Conservation (phyloP, 805 yeast species). For the Priceomyces melissophilus region DNA sequence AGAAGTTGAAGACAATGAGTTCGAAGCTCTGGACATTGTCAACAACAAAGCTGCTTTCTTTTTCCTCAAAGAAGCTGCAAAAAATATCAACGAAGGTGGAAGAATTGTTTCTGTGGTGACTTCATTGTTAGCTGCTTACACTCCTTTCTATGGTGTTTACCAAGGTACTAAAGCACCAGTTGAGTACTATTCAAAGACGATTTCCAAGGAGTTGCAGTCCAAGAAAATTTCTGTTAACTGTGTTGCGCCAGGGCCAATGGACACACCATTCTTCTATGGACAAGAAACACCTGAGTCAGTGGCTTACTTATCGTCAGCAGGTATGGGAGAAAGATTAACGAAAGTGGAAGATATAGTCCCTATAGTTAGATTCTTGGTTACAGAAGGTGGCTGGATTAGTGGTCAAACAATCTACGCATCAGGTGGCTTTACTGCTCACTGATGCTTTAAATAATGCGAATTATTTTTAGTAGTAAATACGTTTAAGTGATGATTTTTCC, state of each 20-base stretch:
- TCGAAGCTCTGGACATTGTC: conserved; percentile 47
- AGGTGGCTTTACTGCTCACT: conserved; percentile 67
- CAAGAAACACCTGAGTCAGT: conserved; percentile 54
- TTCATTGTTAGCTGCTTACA: conserved; percentile 63
- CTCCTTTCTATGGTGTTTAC: conserved; percentile 48
- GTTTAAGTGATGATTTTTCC: too few relatives aligned
- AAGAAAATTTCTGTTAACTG: conserved; percentile 50
- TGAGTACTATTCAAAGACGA: conserved; percentile 49
- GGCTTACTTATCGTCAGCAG: conserved; percentile 53
- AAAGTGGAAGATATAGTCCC: conserved; percentile 62
- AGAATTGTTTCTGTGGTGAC: conserved; percentile 57
- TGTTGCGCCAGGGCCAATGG: conserved; percentile 68
- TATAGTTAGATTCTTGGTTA: conserved; percentile 53
- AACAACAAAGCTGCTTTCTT: conserved; percentile 62
- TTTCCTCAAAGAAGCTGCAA: conserved; percentile 56
- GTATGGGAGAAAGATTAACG: conserved; percentile 50
- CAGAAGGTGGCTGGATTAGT: conserved; percentile 67
- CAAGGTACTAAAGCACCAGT: conserved; percentile 60
- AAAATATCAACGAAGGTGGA: conserved; percentile 49
- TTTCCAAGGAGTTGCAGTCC: conserved; percentile 50
- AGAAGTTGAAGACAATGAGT: conserved; percentile 54
- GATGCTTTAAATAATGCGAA: conserved; percentile 6
- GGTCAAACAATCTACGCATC: conserved; percentile 66
- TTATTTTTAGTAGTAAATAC: too few relatives aligned
- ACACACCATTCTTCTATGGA: conserved; percentile 61